Evolutionary conservation across 1,284 basidiomycete genomes (phyloP).

Genomic region (Abortiporus biennis): DNA sequence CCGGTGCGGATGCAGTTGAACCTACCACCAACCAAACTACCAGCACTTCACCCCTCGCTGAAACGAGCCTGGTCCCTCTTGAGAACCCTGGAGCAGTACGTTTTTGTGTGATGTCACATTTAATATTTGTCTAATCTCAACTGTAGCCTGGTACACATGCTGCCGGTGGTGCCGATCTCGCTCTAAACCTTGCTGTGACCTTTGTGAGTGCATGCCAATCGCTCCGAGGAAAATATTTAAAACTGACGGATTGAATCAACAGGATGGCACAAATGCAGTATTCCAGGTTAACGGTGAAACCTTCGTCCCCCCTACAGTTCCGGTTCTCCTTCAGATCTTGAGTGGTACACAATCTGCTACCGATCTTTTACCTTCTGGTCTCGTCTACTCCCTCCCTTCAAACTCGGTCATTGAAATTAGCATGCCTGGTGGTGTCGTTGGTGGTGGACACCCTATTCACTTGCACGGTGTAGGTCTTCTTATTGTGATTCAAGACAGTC

Average conservation of each 20-base stretch:
- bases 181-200: constrained; percentile 20
- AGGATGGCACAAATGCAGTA: too few relatives aligned
- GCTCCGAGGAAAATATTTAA: too few relatives aligned
- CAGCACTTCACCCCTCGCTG: too few relatives aligned
- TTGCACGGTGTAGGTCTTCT: constrained; percentile 29
- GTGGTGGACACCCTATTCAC: constrained; percentile 34
- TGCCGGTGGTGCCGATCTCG: constrained; percentile 23
- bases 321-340: constrained; percentile 32
- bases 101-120: too few relatives aligned
- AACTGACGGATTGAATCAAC: too few relatives aligned
- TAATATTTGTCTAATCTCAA: too few relatives aligned
- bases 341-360: constrained; percentile 24
- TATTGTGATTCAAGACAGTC: neutral
- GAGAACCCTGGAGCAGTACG: too few relatives aligned
- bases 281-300: constrained; percentile 24
- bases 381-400: constrained; percentile 23
- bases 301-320: constrained; percentile 24
- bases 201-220: constrained; percentile 17
- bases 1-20: too few relatives aligned
- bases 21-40: too few relatives aligned
- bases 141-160: constrained; percentile 22
- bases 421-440: constrained; percentile 25
- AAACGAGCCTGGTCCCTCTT: too few relatives aligned
- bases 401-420: constrained; percentile 30
- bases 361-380: constrained; percentile 26